Evolutionary conservation across 176 grass and related monocot species (phyloP).

Genomic region (Zea luxurians): DNA sequence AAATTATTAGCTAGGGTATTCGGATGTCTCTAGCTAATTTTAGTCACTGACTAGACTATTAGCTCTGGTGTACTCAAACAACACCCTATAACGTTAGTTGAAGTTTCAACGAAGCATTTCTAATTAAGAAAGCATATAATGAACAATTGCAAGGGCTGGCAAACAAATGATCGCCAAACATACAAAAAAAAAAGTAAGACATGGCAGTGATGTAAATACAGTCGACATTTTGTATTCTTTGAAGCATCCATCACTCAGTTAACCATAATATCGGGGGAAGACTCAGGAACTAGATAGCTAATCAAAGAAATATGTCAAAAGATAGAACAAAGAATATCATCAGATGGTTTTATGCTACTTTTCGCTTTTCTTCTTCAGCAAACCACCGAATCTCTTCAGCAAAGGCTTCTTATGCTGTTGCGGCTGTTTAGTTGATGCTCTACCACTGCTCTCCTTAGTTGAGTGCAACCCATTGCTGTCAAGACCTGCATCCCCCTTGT

Average conservation of each 20-base stretch:
- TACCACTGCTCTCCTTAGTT: conserved; percentile 30
- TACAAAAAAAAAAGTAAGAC: conserved; percentile 30
- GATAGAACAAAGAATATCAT: conserved; percentile 34
- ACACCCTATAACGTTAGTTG: too few relatives aligned
- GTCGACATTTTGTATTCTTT: conserved; percentile 43
- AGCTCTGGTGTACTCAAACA: too few relatives aligned
- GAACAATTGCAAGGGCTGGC: conserved; percentile 39
- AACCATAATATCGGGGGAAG: conserved; percentile 6
- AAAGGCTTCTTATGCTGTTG: conserved; percentile 81
- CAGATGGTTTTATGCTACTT: conserved; percentile 48
- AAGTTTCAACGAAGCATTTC: too few relatives aligned
- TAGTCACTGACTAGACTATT: too few relatives aligned
- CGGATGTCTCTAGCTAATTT: too few relatives aligned
- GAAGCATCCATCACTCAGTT: conserved; percentile 35
- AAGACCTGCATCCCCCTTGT: conserved; percentile 40
- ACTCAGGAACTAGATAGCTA: conserved; percentile 41
- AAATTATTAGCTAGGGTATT: too few relatives aligned
- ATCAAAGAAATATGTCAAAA: conserved; percentile 45
- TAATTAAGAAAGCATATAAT: conserved; percentile 21
- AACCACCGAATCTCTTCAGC: conserved; percentile 73
- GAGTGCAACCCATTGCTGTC: conserved; percentile 48
- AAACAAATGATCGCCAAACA: too few relatives aligned
- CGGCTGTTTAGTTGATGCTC: conserved; percentile 50
- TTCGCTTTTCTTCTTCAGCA: conserved; percentile 82
- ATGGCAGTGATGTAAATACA: conserved; percentile 46